phyloP scores from a whole-genome alignment of 768 basidiomycete species.

The Pholiota molesta region DNA sequence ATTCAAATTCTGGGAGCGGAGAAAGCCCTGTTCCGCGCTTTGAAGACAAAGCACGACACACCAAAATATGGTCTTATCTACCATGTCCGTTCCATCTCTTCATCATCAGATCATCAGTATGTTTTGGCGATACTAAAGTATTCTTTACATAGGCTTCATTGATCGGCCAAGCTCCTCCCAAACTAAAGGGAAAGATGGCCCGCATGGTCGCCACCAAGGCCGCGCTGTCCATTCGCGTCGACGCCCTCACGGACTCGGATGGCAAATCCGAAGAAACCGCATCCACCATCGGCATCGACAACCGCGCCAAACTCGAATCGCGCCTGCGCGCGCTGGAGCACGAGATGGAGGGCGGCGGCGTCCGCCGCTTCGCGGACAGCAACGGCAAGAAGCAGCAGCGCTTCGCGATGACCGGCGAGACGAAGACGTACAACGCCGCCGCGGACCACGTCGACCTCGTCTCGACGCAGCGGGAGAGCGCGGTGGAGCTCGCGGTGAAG shows the following conservation, averaged over 20 bases:
- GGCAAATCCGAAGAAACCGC: constrained; percentile 84
- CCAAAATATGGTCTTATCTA: constrained; percentile 99
- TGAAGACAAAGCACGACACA: constrained; percentile 99
- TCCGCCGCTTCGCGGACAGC: constrained; percentile 61
- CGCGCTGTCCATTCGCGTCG: constrained; percentile 95
- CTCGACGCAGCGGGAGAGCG: constrained; percentile 78
- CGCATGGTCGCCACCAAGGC: constrained; percentile 99
- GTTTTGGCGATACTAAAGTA: constrained; percentile 3
- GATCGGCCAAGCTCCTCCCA: constrained; percentile 95
- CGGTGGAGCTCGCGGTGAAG: constrained; percentile 75
- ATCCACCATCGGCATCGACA: constrained; percentile 88
- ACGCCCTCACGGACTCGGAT: constrained; percentile 91
- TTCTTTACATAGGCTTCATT: constrained; percentile 71
- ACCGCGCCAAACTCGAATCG: constrained; percentile 94
- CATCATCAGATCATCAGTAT: constrained; percentile 5
- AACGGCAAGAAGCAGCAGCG: constrained; percentile 67
- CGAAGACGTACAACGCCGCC: constrained; percentile 82
- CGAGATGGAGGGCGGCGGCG: constrained; percentile 72
- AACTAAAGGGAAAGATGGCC: constrained; percentile 99
- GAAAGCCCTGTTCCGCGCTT: constrained; percentile 95
- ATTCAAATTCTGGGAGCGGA: constrained; percentile 98
- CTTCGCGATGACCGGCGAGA: constrained; percentile 81
- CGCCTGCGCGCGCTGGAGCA: constrained; percentile 89
- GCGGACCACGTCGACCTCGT: constrained; percentile 85
- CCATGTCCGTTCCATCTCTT: constrained; percentile 61